Evolutionary conservation across 2,329 filamentous ascomycete genomes (phyloP), one percentile per base, ranked within the genome.

Genomic region (Diaporthe australafricana): DNA sequence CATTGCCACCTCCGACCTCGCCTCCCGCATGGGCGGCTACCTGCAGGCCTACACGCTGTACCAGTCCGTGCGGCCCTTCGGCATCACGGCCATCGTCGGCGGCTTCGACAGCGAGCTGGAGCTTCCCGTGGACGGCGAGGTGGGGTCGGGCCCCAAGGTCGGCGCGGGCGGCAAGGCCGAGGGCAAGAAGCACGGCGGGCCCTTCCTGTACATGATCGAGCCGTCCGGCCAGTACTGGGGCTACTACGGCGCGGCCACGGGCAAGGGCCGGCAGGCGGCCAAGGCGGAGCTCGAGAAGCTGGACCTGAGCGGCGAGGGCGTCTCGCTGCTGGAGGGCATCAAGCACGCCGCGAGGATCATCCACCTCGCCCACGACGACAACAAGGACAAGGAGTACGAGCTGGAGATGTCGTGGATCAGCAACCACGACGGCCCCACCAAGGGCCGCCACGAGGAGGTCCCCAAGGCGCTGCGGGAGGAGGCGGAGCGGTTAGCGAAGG

Each of bases 361-460:
- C 84, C 97, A 98, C 82, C 91, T 98, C 73, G 95, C 96, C 62
- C 96, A 99, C 81, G 96, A 98, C 83, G 96, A 99, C 83, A 98
- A 96, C 88, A 98, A 98, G 87, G 96, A 98, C 85, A 99, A 99
- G 88, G 96, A 98, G 76, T 99, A 98, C 80, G 96, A 99, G 90
- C 88, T 99, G 73, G 96, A 99, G 87, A 97, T 99, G 95, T 97
- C 94, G 72, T 99, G 96, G 96, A 94, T 98, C 82, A 98, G 95
- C 83, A 90, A 89, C 68, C 84, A 91, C 60, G 90, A 93, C 76
- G 96, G 95, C 6, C 95, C 95, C 45, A 98, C 95, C 74, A 96
- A 97, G 86, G 96, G 96, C 75, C 91, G 92, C 78, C 96, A 99
- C 81, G 89, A 96, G 83, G 94, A 97, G 84, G 96, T 99, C 72